Evolutionary conservation across 176 grass and related monocot species (phyloP).

Genomic region (Luzula sylvatica): DNA sequence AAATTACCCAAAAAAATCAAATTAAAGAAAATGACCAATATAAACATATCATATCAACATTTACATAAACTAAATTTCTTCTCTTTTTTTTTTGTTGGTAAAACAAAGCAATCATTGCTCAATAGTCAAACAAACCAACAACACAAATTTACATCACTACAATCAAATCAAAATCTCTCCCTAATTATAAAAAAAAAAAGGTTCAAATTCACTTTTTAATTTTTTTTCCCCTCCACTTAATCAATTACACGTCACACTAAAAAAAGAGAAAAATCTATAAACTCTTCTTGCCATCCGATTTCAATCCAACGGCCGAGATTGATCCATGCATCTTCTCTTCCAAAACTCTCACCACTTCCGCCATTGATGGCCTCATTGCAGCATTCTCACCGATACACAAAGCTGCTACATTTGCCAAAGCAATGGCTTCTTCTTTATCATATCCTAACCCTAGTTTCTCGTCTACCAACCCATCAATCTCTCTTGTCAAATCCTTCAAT

Average conservation of each 20-base stretch:
- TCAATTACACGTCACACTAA: slow-evolving; percentile 7
- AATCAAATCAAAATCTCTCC: slow-evolving; percentile 6
- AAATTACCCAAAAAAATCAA: neutral
- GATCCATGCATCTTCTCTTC: slow-evolving; percentile 38
- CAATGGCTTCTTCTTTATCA: slow-evolving; percentile 35
- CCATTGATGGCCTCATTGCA: slow-evolving; percentile 53
- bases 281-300: slow-evolving; percentile 27
- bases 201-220: neutral
- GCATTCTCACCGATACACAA: slow-evolving; percentile 31
- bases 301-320: slow-evolving; percentile 31
- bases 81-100: slow-evolving; percentile 2
- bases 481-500: slow-evolving; percentile 19
- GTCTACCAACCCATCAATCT: slow-evolving; percentile 38
- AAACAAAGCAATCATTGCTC: slow-evolving; percentile 2
- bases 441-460: slow-evolving; percentile 24
- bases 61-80: slow-evolving; percentile 10
- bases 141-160: slow-evolving; percentile 27
- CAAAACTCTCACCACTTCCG: slow-evolving; percentile 46
- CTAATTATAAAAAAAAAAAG: neutral
- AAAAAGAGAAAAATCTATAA: slow-evolving; percentile 19
- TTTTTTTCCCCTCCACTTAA: neutral
- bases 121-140: slow-evolving; percentile 10
- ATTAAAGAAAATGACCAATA: slow-evolving; percentile 10
- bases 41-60: neutral
- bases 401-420: slow-evolving; percentile 35